Percentiles rank a stretch among this genome's conserved stretches.
Evolutionary conservation across 1,139 yeast genomes (phyloP).

Genomic region (Geotrichum reessii): DNA sequence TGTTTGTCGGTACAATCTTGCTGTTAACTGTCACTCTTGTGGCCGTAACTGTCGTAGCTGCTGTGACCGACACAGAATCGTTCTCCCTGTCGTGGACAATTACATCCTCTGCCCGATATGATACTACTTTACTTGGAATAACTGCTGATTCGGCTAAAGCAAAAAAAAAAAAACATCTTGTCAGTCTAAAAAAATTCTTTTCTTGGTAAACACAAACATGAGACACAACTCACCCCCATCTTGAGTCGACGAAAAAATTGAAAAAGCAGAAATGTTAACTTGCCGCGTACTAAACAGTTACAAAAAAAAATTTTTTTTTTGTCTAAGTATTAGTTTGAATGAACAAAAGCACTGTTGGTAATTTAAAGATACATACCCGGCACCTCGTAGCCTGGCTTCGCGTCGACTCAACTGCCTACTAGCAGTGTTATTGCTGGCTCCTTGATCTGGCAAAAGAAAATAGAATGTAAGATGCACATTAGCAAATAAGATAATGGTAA

Average conservation of each 20-base stretch:
- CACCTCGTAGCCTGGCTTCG: constrained; percentile 28
- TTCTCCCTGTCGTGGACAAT: not conserved
- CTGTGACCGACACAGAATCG: not conserved
- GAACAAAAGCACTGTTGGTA: not conserved
- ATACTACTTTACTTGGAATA: not conserved
- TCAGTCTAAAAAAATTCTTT: too few species aligned
- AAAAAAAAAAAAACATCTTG: too few species aligned
- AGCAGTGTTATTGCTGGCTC: not conserved
- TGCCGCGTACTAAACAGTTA: constrained; percentile 17
- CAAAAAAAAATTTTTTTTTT: not conserved
- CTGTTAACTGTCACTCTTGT: too few species aligned
- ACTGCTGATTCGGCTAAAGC: not conserved
- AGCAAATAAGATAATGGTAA: not conserved
- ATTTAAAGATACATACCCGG: constrained; percentile 22
- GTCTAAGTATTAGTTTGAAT: not conserved
- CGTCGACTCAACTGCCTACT: constrained; percentile 16
- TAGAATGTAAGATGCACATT: not conserved
- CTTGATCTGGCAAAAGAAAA: not conserved
- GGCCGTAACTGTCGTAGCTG: not conserved
- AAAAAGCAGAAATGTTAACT: constrained; percentile 16
- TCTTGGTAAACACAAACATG: not conserved
- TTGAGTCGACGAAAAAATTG: constrained; percentile 3
- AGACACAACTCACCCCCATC: not conserved
- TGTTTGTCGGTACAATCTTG: not conserved
- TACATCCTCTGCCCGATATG: not conserved